Evolutionary conservation across 768 basidiomycete genomes (phyloP), one percentile per base, ranked within the genome.

Genomic region (Calocera cornea): DNA sequence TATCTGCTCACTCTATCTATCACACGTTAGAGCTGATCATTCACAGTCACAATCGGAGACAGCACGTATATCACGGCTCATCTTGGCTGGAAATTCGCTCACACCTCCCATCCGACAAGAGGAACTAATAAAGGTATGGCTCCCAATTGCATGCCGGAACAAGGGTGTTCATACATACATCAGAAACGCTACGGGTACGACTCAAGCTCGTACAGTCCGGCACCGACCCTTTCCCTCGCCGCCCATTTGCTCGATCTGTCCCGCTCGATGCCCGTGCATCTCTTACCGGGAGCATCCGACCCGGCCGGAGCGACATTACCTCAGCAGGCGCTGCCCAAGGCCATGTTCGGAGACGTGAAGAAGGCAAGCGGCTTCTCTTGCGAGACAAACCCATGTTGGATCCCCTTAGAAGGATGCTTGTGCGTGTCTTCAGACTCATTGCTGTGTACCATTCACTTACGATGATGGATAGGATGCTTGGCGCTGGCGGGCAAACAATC

Each of bases 1-100:
- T 27, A 24, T 2, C 27, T 36, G 65, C 22, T 22, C 63, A n/a
- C n/a, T n/a, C n/a, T n/a, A n/a, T n/a, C n/a, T n/a, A n/a, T n/a
- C n/a, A n/a, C n/a, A n/a, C n/a, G n/a, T n/a, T n/a, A n/a, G n/a
- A n/a, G 29, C 65, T 54, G 47, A 67, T 16, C n/a, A 24, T 2
- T 1, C 27, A 66, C 68, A 79, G 67, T 89, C 92, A 68, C 87
- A 87, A 73, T 72, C 79, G 10, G 79, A 82, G 12, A 84, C 89
- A 5, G 79, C 87, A 1, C 85, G 84, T 69, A 88, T 98, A 72
- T 88, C 92, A 7, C 83, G 93, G 16, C 78, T 99, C 16, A 85
- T 99, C 41, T 82, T 99, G 41, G 91, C 90, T 1, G 97, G 97
- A 3, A 91, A 98, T 76, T 94, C 93, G 1, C 75, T 97, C 1